phyloP scores from a whole-genome alignment of 1,284 basidiomycete species.

The Mixia osmundae region DNA sequence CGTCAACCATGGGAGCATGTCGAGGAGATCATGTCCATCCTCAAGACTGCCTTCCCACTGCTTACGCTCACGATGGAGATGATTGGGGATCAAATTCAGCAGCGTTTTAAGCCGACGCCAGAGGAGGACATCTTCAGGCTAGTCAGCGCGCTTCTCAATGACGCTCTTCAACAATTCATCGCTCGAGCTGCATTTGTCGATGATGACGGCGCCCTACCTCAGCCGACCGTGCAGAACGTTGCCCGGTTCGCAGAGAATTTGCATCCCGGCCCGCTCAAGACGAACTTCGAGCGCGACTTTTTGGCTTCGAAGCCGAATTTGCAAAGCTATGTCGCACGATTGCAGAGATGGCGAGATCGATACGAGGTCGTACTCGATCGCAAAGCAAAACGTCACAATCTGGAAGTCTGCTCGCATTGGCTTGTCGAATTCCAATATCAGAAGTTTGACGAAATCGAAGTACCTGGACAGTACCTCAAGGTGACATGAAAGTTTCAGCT shows the following conservation, averaged over 20 bases:
- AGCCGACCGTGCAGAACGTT: slow-evolving; percentile 35
- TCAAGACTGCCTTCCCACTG: slow-evolving; percentile 92
- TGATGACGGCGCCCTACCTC: slow-evolving; percentile 51
- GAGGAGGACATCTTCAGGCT: slow-evolving; percentile 94
- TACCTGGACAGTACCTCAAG: slow-evolving; percentile 95
- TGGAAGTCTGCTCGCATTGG: slow-evolving; percentile 79
- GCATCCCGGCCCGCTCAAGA: slow-evolving; percentile 28
- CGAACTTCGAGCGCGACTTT: slow-evolving; percentile 82
- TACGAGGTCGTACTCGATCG: slow-evolving; percentile 69
- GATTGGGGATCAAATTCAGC: slow-evolving; percentile 83
- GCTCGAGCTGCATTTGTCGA: slow-evolving; percentile 26
- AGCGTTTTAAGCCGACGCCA: slow-evolving; percentile 67
- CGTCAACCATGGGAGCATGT: slow-evolving; percentile 29
- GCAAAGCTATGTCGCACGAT: slow-evolving; percentile 65
- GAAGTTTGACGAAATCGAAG: slow-evolving; percentile 94
- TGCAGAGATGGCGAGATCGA: slow-evolving; percentile 81
- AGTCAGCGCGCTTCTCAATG: slow-evolving; percentile 55
- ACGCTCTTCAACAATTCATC: slow-evolving; percentile 44
- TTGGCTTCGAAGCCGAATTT: slow-evolving; percentile 53
- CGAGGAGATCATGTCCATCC: slow-evolving; percentile 78
- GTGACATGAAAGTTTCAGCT: too few relatives aligned
- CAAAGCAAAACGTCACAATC: slow-evolving; percentile 57
- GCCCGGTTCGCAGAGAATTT: slow-evolving; percentile 44
- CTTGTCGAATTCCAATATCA: slow-evolving; percentile 93
- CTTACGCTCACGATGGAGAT: slow-evolving; percentile 89